Percentiles rank a stretch among this genome's conserved stretches.
Conservation (phyloP, 2,329 filamentous ascomycete genomes). For the Paraphaeosphaeria minitans region DNA sequence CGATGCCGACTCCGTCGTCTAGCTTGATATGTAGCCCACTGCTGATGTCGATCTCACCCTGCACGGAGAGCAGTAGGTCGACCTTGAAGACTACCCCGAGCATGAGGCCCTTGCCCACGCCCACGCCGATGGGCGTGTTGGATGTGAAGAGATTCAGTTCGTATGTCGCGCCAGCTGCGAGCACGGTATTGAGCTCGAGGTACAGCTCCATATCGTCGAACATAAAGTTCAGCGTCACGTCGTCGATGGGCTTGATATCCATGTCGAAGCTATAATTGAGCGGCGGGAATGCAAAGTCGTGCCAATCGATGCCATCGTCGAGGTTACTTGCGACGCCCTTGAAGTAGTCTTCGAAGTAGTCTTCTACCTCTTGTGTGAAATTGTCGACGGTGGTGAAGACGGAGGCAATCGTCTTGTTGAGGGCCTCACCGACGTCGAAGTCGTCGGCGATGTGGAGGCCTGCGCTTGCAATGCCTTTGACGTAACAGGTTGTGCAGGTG, state of each 20-base stretch:
- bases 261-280: conserved; percentile 41
- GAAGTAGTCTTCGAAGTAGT: conserved; percentile 18
- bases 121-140: conserved; percentile 51
- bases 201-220: conserved; percentile 62
- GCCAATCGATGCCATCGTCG: conserved; percentile 24
- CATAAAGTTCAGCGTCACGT: conserved; percentile 51
- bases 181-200: conserved; percentile 52
- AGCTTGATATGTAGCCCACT: conserved; percentile 62
- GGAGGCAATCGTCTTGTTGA: conserved; percentile 18
- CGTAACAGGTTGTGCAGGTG: conserved; percentile 57
- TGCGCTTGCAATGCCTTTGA: conserved; percentile 54
- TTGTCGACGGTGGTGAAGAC: conserved; percentile 25
- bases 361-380: conserved; percentile 18
- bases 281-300: conserved; percentile 28
- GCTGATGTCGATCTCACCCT: conserved; percentile 56
- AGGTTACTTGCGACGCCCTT: conserved; percentile 18
- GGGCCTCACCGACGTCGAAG: conserved; percentile 46
- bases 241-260: conserved; percentile 52
- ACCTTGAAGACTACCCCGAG: conserved; percentile 57
- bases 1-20: conserved; percentile 56
- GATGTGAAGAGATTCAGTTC: conserved; percentile 57
- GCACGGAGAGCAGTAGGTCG: conserved; percentile 58
- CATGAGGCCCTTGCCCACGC: conserved; percentile 45
- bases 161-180: conserved; percentile 50
- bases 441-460: conserved; percentile 50